These are phyloP conservation scores for Hirsutella rhossiliensis DNA, from an alignment of 2,329 filamentous ascomycete genomes.

Conservation along the genomic window DNA sequence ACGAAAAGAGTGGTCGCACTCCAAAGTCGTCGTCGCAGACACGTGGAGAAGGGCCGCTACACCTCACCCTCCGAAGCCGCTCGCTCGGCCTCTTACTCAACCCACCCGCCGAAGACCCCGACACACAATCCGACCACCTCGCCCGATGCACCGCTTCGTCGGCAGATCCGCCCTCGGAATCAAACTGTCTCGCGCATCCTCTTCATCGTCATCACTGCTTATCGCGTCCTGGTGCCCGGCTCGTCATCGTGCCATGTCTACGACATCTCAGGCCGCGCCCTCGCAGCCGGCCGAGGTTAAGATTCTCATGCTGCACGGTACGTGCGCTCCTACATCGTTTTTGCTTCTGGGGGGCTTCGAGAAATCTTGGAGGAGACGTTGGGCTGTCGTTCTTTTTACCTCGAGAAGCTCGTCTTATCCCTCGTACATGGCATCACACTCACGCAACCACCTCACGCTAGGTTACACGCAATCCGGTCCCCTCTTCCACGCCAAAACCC, in stretches of 20 bases:
- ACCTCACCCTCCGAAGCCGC: too few relatives aligned
- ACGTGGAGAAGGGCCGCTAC: too few relatives aligned
- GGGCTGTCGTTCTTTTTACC: not conserved
- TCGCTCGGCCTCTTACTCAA: too few relatives aligned
- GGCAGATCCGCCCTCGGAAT: not conserved
- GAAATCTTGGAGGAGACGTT: not conserved
- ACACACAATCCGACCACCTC: too few relatives aligned
- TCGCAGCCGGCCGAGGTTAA: slow-evolving; percentile 37
- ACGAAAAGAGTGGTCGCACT: too few relatives aligned
- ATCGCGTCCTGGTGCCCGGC: slow-evolving; percentile 2
- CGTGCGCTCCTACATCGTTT: slow-evolving; percentile 4
- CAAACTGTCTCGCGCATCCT: not conserved
- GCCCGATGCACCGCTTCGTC: too few relatives aligned
- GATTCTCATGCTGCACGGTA: slow-evolving; percentile 69
- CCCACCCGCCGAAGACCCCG: too few relatives aligned
- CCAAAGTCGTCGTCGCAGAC: too few relatives aligned
- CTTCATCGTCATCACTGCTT: not conserved
- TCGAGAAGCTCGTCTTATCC: not conserved
- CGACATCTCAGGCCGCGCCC: not conserved
- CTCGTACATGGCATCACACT: not conserved
- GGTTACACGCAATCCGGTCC: slow-evolving; percentile 86
- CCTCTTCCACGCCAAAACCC: slow-evolving; percentile 78
- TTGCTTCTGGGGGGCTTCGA: not conserved
- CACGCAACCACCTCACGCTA: slow-evolving; percentile 12
- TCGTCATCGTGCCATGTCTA: slow-evolving; percentile 15